Evolutionary conservation across 2,329 filamentous ascomycete species (phyloP), one percentile per base, ranked within the genome.

Genomic region (Chaetoscypha palmicola): DNA sequence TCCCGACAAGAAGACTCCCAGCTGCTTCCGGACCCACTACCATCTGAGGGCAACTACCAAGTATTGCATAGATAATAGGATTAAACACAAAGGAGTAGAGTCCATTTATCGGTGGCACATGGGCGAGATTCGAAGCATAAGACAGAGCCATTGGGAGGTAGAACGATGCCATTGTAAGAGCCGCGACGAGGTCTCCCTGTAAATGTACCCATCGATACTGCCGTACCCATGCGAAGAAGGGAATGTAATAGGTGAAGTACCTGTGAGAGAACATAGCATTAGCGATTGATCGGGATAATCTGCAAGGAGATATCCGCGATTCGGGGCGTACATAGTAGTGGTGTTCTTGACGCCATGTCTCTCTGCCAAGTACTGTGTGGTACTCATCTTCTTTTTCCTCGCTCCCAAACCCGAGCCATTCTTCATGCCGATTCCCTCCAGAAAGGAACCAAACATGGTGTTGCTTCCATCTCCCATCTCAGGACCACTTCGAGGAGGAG

Each of bases 121-220:
- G 92, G 4, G 85, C 89, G 32, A 98, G 79, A 60, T 97, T 97
- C 31, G 87, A 81, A 43, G 92, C 89, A 52, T 94, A 83, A 0
- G 92, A 97, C 11, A 98, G 76, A 0, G 89, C 85, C 90, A 98
- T 96, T 40, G 92, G 92, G 28, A 98, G 84, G 64, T 98, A 98
- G 68, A 98, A 92, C 20, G 90, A 95, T n/a, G 91, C 87, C 69
- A 98, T 83, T n/a, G 92, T 97, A 50, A 97, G 64, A 38, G 91
- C 90, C 7, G 91, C 84, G 11, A 94, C 72, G 14, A 97, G 68
- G 64, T 98, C 92, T 37, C 92, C 92, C 55, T 83, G 79, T 37
- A 97, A 65, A 65, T 86, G 95, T 3, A 79, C 76, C 74, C 79
- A 81, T 55, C 77, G 79, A 66, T 98, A 98, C 66, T 95, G 87